These are phyloP conservation scores for Talaromyces sp. DNA, from an alignment of 2,329 filamentous ascomycete species.

Conservation along the genomic window DNA sequence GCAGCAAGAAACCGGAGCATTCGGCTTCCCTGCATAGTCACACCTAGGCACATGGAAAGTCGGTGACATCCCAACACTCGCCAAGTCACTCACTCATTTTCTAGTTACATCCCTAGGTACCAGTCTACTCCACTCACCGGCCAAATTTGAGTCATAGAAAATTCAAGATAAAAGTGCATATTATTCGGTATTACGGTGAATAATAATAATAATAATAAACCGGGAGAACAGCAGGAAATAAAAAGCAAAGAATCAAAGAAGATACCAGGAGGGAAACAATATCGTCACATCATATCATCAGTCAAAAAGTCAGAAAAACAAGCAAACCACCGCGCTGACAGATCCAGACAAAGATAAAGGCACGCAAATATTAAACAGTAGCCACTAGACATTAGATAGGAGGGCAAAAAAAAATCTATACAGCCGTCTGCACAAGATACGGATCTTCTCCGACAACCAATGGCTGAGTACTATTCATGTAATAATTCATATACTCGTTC, in stretches of 20 bases:
- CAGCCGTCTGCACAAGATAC: slow-evolving; percentile 35
- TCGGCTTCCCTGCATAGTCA: neutral
- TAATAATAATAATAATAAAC: neutral
- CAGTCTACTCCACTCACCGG: neutral
- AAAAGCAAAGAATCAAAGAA: neutral
- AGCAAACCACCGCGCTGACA: neutral
- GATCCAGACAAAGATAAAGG: slow-evolving; percentile 10
- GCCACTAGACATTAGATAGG: slow-evolving; percentile 13
- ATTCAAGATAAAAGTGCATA: neutral
- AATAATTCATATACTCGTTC: slow-evolving; percentile 28
- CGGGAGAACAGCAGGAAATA: neutral
- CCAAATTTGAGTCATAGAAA: neutral
- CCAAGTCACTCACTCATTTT: neutral
- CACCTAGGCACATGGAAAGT: neutral
- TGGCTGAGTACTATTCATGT: slow-evolving; percentile 23
- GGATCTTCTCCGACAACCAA: slow-evolving; percentile 31
- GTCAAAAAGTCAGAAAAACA: neutral
- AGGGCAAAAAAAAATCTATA: slow-evolving; percentile 21
- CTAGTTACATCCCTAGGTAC: neutral
- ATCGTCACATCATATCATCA: slow-evolving; percentile 6
- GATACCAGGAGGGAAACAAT: neutral
- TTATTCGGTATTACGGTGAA: neutral
- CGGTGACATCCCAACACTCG: neutral
- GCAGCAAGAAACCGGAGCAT: neutral
- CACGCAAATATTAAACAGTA: slow-evolving; percentile 10